A percentile compares a stretch with the other conserved stretches of the same genome.
phyloP scores from a whole-genome alignment of 2,329 filamentous ascomycete species.

The Tricladium varicosporioides region DNA sequence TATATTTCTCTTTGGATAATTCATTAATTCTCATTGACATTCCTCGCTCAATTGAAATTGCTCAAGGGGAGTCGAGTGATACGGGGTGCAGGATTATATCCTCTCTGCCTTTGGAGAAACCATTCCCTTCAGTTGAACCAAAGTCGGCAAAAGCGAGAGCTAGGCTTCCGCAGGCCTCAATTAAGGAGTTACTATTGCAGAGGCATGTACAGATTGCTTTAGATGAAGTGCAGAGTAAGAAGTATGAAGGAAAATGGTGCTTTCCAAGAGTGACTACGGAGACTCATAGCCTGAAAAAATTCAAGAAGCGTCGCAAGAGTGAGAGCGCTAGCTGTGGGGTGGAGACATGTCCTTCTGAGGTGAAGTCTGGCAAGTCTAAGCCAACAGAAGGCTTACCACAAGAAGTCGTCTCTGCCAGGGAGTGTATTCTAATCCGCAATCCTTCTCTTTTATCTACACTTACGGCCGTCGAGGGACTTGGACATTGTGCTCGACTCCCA shows the following conservation, averaged over 20 bases:
- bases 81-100: constrained; percentile 36
- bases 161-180: constrained; percentile 10
- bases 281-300: not conserved
- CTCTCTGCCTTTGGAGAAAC: constrained; percentile 37
- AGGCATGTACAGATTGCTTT: constrained; percentile 30
- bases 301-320: not conserved
- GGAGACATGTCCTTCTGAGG: too few relatives aligned
- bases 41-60: constrained; percentile 65
- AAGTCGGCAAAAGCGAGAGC: constrained; percentile 40
- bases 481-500: constrained; percentile 32
- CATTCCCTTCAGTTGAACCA: constrained; percentile 53
- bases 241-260: constrained; percentile 36
- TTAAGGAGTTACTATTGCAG: constrained; percentile 29
- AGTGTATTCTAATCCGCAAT: constrained; percentile 1
- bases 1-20: constrained; percentile 40
- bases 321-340: too few relatives aligned
- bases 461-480: not conserved
- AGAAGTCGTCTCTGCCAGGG: not conserved
- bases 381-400: too few relatives aligned
- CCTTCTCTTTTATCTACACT: not conserved
- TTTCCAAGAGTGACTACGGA: constrained; percentile 21
- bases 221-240: constrained; percentile 16
- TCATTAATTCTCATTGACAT: constrained; percentile 64
- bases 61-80: constrained; percentile 44
- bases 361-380: too few relatives aligned